These are phyloP conservation scores for Glycine soja DNA, from an alignment of 306 rosid genomes.

Conservation along the genomic window DNA sequence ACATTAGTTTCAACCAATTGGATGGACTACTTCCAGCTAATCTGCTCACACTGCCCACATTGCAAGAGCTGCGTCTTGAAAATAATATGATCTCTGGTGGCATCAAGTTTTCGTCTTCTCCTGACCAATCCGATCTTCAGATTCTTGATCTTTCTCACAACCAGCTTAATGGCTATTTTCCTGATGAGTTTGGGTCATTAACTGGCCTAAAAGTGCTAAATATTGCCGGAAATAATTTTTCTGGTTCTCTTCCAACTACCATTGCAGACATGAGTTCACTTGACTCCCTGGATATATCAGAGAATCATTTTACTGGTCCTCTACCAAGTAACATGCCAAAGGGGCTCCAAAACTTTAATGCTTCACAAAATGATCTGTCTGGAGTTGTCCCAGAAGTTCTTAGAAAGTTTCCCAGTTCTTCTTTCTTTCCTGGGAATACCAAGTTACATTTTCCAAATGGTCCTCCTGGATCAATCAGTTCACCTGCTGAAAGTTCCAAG, in stretches of 20 bases:
- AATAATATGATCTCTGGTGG: constrained; percentile 72
- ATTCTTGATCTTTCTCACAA: constrained; percentile 88
- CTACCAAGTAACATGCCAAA: constrained; percentile 74
- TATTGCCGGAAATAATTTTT: constrained; percentile 87
- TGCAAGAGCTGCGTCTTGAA: constrained; percentile 85
- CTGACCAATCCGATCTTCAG: constrained; percentile 69
- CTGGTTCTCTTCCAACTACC: constrained; percentile 91
- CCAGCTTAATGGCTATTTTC: constrained; percentile 81
- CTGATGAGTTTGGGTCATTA: constrained; percentile 74
- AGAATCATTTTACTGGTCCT: constrained; percentile 88
- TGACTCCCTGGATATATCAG: constrained; percentile 71
- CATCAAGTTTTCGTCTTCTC: constrained; percentile 65
- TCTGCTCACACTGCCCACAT: constrained; percentile 70
- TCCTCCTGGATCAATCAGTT: constrained; percentile 62
- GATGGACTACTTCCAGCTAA: constrained; percentile 67
- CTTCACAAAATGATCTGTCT: constrained; percentile 82
- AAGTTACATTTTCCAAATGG: constrained; percentile 63
- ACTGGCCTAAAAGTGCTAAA: constrained; percentile 67
- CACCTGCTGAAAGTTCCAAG: constrained; percentile 56
- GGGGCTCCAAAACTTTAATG: constrained; percentile 72
- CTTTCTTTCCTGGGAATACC: constrained; percentile 88
- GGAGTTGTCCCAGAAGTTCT: constrained; percentile 85
- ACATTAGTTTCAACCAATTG: constrained; percentile 83
- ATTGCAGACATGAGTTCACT: constrained; percentile 69
- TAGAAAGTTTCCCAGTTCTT: constrained; percentile 77